Evolutionary conservation across 306 rosid species (phyloP).

Genomic region (Oxytropis ochrocephala): DNA sequence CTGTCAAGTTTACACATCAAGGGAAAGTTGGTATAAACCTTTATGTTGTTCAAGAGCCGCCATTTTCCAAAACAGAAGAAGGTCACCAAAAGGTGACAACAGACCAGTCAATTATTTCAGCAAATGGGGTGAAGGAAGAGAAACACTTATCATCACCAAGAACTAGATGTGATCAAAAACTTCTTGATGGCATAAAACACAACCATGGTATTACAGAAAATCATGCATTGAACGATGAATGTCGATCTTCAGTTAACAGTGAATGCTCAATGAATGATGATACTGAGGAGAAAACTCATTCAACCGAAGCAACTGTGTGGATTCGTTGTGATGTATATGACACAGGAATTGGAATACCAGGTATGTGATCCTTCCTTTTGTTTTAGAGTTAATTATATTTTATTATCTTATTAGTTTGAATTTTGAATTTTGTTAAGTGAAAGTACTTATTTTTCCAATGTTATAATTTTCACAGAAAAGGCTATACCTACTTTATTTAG

Average conservation of each 20-base stretch:
- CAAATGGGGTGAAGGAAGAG: conserved; percentile 48
- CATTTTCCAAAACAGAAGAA: conserved; percentile 42
- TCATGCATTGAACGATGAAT: conserved; percentile 34
- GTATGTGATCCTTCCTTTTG: conserved; percentile 28
- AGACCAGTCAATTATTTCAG: conserved; percentile 28
- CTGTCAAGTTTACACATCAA: conserved; percentile 91
- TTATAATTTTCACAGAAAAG: conserved; percentile 53
- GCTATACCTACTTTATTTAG: conserved; percentile 77
- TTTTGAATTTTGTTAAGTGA: neutral
- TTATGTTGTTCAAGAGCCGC: conserved; percentile 52
- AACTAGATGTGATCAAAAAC: conserved; percentile 28
- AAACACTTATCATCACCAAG: conserved; percentile 30
- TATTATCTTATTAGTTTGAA: neutral
- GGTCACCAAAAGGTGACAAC: conserved; percentile 26
- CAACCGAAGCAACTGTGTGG: conserved; percentile 75
- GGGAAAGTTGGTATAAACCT: conserved; percentile 91
- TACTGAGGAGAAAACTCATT: conserved; percentile 37
- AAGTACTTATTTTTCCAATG: conserved; percentile 3
- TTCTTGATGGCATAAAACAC: conserved; percentile 23
- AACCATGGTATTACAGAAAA: conserved; percentile 32
- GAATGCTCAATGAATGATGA: conserved; percentile 46
- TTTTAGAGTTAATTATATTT: neutral
- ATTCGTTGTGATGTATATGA: conserved; percentile 84
- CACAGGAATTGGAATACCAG: conserved; percentile 99
- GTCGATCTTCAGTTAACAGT: conserved; percentile 42